Percentiles rank a stretch among this genome's conserved stretches.
phyloP scores from a whole-genome alignment of 768 basidiomycete genomes.

The Russula lepida region DNA sequence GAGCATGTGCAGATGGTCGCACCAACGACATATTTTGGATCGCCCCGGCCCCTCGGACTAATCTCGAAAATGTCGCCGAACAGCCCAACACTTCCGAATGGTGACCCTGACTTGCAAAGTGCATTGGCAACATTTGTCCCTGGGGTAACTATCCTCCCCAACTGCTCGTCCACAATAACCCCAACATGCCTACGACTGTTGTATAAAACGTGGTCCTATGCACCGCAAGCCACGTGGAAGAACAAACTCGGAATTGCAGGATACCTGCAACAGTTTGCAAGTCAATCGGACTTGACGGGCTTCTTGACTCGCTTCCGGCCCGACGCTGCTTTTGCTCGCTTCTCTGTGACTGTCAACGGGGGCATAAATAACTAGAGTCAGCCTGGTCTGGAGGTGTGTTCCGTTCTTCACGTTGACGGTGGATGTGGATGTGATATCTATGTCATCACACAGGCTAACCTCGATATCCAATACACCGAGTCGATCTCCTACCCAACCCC shows the following conservation, averaged over 20 bases:
- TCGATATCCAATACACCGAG: conserved; percentile 32
- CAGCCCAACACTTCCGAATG: conserved; percentile 31
- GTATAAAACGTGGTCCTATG: conserved; percentile 30
- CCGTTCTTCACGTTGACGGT: background rate
- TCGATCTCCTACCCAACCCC: conserved; percentile 43
- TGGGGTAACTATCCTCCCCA: conserved; percentile 31
- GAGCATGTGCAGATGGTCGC: conserved; percentile 49
- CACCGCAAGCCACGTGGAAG: conserved; percentile 24
- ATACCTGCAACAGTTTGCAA: conserved; percentile 42
- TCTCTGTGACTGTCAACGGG: background rate
- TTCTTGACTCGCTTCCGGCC: conserved; percentile 30
- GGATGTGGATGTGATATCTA: background rate
- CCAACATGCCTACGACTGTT: conserved; percentile 30
- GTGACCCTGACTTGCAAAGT: conserved; percentile 18
- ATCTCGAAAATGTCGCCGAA: conserved; percentile 49
- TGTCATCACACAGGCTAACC: conserved; percentile 24
- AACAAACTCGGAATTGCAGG: conserved; percentile 36
- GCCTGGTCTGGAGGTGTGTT: conserved; percentile 48
- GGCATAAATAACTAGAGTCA: conserved; percentile 26
- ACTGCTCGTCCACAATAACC: conserved; percentile 34
- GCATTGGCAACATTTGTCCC: background rate
- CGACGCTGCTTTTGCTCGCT: background rate
- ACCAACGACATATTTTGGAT: conserved; percentile 55
- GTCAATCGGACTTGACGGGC: conserved; percentile 39
- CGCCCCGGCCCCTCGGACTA: conserved; percentile 42